Percentiles rank a stretch among this genome's conserved stretches.
phyloP scores from a whole-genome alignment of 176 grass and related monocot species.

The Leersia perrieri region DNA sequence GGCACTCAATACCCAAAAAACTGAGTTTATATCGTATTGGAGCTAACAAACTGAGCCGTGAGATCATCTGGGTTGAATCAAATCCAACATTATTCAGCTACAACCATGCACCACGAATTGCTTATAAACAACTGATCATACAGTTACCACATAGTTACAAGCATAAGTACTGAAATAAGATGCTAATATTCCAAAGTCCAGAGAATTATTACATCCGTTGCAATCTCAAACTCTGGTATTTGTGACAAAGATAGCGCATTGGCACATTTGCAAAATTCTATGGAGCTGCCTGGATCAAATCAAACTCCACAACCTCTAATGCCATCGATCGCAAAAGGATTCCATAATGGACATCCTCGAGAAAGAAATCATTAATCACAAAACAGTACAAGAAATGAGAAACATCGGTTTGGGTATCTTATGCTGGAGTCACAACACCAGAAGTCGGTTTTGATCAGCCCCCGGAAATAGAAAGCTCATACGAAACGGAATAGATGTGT shows the following conservation, averaged over 20 bases:
- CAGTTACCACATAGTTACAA: neutral
- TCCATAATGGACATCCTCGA: neutral
- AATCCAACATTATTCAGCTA: neutral
- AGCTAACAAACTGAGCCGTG: neutral
- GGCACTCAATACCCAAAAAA: neutral
- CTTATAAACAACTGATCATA: neutral
- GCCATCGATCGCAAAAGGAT: neutral
- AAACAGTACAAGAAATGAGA: neutral
- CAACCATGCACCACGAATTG: neutral
- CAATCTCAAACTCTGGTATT: neutral
- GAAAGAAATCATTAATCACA: neutral
- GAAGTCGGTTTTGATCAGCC: neutral
- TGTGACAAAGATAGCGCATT: neutral
- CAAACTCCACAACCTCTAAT: neutral
- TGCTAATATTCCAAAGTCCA: neutral
- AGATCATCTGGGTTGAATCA: neutral
- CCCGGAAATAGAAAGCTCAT: neutral
- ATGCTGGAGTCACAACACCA: neutral
- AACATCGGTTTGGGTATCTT: neutral
- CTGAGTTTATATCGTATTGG: neutral
- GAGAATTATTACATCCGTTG: slow-evolving; percentile 11
- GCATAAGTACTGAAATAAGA: neutral
- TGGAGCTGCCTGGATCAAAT: neutral
- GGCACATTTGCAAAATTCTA: neutral
- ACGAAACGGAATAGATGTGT: neutral